phyloP scores from a whole-genome alignment of 1,284 basidiomycete genomes.

The Melampsora larici-populina region DNA sequence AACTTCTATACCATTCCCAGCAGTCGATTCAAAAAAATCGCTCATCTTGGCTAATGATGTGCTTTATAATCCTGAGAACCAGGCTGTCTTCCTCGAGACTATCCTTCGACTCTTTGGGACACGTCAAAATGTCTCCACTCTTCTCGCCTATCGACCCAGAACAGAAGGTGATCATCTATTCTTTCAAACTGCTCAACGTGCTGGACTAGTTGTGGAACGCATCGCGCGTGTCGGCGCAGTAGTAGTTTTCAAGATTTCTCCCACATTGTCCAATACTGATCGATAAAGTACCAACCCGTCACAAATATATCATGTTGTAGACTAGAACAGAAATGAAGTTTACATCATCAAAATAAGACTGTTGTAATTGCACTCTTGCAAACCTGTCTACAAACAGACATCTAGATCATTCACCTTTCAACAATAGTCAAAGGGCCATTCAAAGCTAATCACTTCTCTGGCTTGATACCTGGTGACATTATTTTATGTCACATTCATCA shows the following conservation, averaged over 20 bases:
- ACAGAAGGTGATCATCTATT: neutral
- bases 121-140: neutral
- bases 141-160: neutral
- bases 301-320: too few species aligned
- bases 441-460: too few species aligned
- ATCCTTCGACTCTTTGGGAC: neutral
- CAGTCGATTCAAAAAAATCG: neutral
- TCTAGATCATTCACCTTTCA: too few species aligned
- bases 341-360: too few species aligned
- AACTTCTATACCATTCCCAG: neutral
- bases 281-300: too few species aligned
- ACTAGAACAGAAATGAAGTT: too few species aligned
- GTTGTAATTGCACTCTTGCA: too few species aligned
- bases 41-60: neutral
- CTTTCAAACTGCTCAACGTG: neutral
- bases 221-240: neutral
- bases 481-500: too few species aligned
- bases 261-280: neutral
- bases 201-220: neutral
- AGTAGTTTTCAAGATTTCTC: neutral
- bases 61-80: neutral
- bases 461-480: too few species aligned
- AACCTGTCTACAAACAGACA: too few species aligned
- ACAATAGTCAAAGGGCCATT: too few species aligned
- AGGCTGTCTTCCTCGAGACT: neutral